Percentiles rank a stretch among this genome's conserved stretches.
Conservation (phyloP, 2,329 filamentous ascomycete species). For the Ophiostoma pallidulum region DNA sequence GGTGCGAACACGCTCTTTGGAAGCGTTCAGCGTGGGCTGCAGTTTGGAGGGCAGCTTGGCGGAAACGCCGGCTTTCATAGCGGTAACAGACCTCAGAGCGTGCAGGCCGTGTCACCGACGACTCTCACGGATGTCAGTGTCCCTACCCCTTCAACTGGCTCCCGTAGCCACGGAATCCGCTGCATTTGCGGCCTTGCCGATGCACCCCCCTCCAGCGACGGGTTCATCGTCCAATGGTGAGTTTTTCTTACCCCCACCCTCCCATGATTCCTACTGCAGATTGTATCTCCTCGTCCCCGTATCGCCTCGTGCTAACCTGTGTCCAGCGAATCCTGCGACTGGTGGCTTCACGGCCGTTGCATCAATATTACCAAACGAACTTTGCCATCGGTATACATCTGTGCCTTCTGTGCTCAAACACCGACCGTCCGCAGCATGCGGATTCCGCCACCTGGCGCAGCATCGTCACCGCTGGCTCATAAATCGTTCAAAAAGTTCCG, state of each 20-base stretch:
- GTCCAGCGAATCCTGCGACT: conserved; percentile 52
- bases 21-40: conserved; percentile 8
- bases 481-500: conserved; percentile 38
- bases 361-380: conserved; percentile 48
- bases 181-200: conserved; percentile 46
- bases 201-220: conserved; percentile 35
- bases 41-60: conserved; percentile 9
- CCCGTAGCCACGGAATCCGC: conserved; percentile 37
- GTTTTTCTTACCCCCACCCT: conserved; percentile 16
- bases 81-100: conserved; percentile 14
- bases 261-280: neutral
- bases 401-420: conserved; percentile 53
- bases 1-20: conserved; percentile 9
- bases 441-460: conserved; percentile 25
- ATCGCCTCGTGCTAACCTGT: neutral
- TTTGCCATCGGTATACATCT: conserved; percentile 54
- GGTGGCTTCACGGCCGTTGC: conserved; percentile 56
- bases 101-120: conserved; percentile 36
- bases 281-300: neutral
- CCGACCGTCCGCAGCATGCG: conserved; percentile 43
- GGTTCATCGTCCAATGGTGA: conserved; percentile 57
- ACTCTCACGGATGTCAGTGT: conserved; percentile 40
- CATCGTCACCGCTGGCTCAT: conserved; percentile 33
- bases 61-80: conserved; percentile 16
- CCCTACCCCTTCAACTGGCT: conserved; percentile 35